A percentile compares a stretch with the other conserved stretches of the same genome.
phyloP scores from a whole-genome alignment of 345 rosid genomes.

The Sonneratia alba region DNA sequence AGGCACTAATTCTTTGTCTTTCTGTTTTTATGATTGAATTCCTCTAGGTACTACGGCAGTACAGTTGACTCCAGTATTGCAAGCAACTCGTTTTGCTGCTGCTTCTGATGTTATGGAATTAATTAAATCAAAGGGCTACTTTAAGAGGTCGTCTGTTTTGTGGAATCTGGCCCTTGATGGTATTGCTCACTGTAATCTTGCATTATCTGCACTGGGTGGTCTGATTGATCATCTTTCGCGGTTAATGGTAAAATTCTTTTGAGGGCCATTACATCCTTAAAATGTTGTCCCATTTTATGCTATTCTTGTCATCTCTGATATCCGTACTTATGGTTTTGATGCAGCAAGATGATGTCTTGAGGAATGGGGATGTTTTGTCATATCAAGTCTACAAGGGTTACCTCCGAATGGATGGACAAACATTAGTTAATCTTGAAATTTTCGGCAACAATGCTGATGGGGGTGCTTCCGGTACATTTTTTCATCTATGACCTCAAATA shows the following conservation, averaged over 20 bases:
- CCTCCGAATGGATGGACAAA: slow-evolving; percentile 93
- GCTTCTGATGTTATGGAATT: slow-evolving; percentile 56
- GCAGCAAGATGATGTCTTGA: slow-evolving; percentile 72
- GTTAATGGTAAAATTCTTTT: slow-evolving; percentile 53
- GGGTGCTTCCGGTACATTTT: slow-evolving; percentile 59
- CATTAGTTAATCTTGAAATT: slow-evolving; percentile 83
- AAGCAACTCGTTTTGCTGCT: slow-evolving; percentile 38
- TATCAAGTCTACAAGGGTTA: slow-evolving; percentile 74
- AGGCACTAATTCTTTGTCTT: background rate
- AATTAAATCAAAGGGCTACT: slow-evolving; percentile 60
- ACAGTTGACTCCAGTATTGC: slow-evolving; percentile 49
- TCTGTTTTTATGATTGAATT: background rate
- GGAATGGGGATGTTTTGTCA: slow-evolving; percentile 62
- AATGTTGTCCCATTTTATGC: background rate
- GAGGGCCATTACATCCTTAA: background rate
- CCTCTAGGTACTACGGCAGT: slow-evolving; percentile 43
- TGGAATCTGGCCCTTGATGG: slow-evolving; percentile 43
- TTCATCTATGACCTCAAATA: slow-evolving; percentile 5
- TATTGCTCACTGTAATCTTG: slow-evolving; percentile 33
- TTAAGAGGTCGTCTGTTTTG: slow-evolving; percentile 46
- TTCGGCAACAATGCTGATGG: slow-evolving; percentile 73
- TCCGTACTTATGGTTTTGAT: background rate
- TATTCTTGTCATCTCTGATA: background rate
- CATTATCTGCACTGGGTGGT: slow-evolving; percentile 71
- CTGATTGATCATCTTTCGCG: slow-evolving; percentile 69